These are phyloP conservation scores for Glycyrrhiza uralensis DNA, from an alignment of 306 rosid genomes.

Conservation along the genomic window DNA sequence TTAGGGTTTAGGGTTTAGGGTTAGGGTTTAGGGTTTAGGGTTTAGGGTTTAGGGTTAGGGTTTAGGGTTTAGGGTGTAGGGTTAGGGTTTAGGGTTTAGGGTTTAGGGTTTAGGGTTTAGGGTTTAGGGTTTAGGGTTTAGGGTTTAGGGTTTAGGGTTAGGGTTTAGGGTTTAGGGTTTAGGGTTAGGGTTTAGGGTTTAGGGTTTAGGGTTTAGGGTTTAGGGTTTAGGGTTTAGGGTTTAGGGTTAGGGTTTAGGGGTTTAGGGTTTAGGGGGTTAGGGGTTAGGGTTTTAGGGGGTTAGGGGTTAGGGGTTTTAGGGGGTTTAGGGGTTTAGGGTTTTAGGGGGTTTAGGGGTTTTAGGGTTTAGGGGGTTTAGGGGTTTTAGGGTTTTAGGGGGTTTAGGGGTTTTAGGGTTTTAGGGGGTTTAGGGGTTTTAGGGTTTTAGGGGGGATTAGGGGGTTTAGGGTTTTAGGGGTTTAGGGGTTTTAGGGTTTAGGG, in stretches of 20 bases:
- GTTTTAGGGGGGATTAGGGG: conserved; percentile 14
- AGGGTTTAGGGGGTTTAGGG: background rate
- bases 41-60: too few relatives aligned
- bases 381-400: background rate
- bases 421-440: background rate
- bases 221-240: background rate
- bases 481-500: conserved; percentile 34
- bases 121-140: background rate
- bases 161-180: background rate
- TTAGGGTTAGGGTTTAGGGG: background rate
- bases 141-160: background rate
- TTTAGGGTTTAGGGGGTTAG: background rate
- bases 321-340: background rate
- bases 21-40: too few relatives aligned
- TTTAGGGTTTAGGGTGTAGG: too few relatives aligned
- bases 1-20: too few relatives aligned
- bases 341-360: background rate
- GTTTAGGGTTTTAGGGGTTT: conserved; percentile 1
- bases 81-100: background rate
- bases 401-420: background rate
- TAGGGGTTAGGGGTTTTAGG: background rate
- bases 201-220: background rate
- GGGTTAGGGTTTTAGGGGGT: background rate
- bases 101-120: background rate
- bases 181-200: background rate